A percentile compares a stretch with the other conserved stretches of the same genome.
These are phyloP conservation scores for Apocynum venetum DNA, from an alignment of 257 asterid species.

Conservation along the genomic window DNA sequence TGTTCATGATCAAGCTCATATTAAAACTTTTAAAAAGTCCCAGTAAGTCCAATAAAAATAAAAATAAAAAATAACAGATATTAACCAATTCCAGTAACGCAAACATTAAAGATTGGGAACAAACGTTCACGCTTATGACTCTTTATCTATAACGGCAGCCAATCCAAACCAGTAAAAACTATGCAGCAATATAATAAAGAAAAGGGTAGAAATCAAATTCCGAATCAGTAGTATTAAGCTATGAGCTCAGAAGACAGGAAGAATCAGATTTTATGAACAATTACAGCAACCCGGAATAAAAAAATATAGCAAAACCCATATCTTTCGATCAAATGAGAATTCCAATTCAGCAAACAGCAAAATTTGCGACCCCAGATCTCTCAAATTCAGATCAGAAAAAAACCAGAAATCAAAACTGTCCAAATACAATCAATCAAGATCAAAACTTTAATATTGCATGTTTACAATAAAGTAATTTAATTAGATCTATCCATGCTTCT, in stretches of 20 bases:
- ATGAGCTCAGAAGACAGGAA: constrained; percentile 5
- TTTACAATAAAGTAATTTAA: constrained; percentile 17
- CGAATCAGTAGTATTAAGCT: constrained; percentile 8
- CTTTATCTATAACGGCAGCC: constrained; percentile 14
- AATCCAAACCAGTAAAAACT: constrained; percentile 30
- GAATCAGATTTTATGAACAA: constrained; percentile 25
- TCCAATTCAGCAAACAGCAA: constrained; percentile 21
- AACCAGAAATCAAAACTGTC: constrained; percentile 27
- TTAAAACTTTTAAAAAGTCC: background rate
- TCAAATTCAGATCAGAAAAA: constrained; percentile 56
- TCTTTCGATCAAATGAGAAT: constrained; percentile 33
- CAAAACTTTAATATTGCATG: constrained; percentile 44
- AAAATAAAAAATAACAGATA: background rate
- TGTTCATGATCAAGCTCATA: constrained; percentile 9
- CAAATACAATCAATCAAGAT: constrained; percentile 25
- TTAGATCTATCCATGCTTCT: constrained; percentile 52
- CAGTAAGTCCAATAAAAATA: constrained; percentile 2
- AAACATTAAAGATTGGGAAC: background rate
- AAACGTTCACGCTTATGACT: background rate
- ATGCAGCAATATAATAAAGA: background rate
- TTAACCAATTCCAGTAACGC: constrained; percentile 7
- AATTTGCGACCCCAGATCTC: constrained; percentile 49
- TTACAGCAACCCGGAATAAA: constrained; percentile 37
- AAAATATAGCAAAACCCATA: constrained; percentile 25
- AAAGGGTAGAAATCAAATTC: constrained; percentile 19